phyloP scores from a whole-genome alignment of 2,329 filamentous ascomycete genomes.

The Trichoderma sp. region DNA sequence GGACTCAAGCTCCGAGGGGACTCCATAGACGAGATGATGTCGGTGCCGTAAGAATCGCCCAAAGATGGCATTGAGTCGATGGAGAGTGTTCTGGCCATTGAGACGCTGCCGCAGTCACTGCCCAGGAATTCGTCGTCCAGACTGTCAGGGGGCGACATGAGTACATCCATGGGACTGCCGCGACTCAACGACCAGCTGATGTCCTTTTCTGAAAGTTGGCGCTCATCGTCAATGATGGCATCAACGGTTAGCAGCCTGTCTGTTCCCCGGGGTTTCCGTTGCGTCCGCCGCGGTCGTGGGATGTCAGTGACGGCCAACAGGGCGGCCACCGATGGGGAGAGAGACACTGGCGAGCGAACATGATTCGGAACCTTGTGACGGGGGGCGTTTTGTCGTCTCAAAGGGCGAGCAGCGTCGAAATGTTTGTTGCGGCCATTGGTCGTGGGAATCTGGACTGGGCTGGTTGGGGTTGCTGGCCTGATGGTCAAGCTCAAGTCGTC shows the following conservation, averaged over 20 bases:
- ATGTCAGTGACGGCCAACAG: constrained; percentile 66
- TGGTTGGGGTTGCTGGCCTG: constrained; percentile 46
- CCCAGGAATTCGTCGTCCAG: constrained; percentile 55
- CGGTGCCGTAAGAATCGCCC: constrained; percentile 57
- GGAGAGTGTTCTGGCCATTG: constrained; percentile 59
- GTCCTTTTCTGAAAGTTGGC: constrained; percentile 60
- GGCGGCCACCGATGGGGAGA: constrained; percentile 63
- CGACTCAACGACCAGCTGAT: constrained; percentile 56
- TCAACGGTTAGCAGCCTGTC: constrained; percentile 54
- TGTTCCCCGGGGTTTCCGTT: constrained; percentile 39
- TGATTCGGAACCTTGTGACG: constrained; percentile 44
- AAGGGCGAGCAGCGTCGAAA: constrained; percentile 40
- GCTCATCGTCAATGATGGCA: constrained; percentile 57
- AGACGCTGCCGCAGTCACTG: constrained; percentile 50
- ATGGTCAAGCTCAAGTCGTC: constrained; percentile 37
- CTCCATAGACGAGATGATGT: constrained; percentile 53
- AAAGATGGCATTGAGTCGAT: constrained; percentile 66
- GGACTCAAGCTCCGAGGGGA: constrained; percentile 50
- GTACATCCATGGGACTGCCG: constrained; percentile 60
- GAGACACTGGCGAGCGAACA: constrained; percentile 55
- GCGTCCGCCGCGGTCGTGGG: constrained; percentile 50
- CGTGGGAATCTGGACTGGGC: constrained; percentile 60
- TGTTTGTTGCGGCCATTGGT: constrained; percentile 42
- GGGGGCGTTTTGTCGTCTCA: constrained; percentile 46
- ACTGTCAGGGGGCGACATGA: constrained; percentile 65